phyloP scores from a whole-genome alignment of 1,139 yeast genomes.

The Lodderomyces jiufengensis region DNA sequence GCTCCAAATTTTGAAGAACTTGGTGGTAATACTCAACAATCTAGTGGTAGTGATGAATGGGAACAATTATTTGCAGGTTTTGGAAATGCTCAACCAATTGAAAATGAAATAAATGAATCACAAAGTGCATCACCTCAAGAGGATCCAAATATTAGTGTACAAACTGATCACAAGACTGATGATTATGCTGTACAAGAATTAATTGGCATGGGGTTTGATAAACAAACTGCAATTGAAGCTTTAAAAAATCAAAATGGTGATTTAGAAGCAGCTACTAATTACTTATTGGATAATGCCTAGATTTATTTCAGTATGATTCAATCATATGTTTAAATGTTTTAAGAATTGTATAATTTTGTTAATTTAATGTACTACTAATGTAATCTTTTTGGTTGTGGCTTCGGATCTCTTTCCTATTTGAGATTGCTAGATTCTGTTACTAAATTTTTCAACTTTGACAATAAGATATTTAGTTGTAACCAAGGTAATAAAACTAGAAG shows the following conservation, averaged over 20 bases:
- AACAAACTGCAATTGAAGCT: conserved; percentile 62
- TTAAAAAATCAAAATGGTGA: conserved; percentile 68
- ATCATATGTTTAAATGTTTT: not conserved
- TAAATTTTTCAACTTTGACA: too few relatives aligned
- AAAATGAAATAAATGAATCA: not conserved
- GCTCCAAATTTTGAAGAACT: conserved; percentile 27
- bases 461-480: too few relatives aligned
- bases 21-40: conserved; percentile 12
- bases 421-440: too few relatives aligned
- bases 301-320: not conserved
- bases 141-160: not conserved
- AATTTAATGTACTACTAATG: too few relatives aligned
- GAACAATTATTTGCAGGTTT: conserved; percentile 91
- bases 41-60: conserved; percentile 71
- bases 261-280: conserved; percentile 81
- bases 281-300: conserved; percentile 65
- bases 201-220: conserved; percentile 85
- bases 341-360: too few relatives aligned
- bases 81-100: conserved; percentile 48
- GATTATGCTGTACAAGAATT: conserved; percentile 56
- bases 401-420: too few relatives aligned
- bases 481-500: too few relatives aligned
- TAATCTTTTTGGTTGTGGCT: too few relatives aligned
- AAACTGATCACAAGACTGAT: conserved; percentile 9
- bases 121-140: conserved; percentile 2